Conservation (phyloP, 1,284 basidiomycete genomes). For the Microbotryum lychnidis-dioicae region DNA sequence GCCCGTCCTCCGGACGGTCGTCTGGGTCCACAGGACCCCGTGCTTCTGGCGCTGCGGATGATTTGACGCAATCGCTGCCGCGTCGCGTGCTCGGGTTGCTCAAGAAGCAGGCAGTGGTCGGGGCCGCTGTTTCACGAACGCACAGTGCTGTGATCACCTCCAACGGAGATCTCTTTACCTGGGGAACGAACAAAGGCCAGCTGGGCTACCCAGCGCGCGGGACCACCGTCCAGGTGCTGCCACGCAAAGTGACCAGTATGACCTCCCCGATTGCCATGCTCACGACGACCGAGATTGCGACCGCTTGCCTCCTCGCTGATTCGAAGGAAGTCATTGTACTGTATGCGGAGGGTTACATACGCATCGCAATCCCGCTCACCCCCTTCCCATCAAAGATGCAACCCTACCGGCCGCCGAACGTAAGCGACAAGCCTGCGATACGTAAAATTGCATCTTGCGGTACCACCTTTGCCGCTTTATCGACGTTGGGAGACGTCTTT, state of each 20-base stretch:
- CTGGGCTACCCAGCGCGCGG: constrained; percentile 56
- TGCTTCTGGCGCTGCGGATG: constrained; percentile 36
- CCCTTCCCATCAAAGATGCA: constrained; percentile 28
- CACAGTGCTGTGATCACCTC: constrained; percentile 85
- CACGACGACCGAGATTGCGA: constrained; percentile 50
- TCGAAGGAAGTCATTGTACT: constrained; percentile 73
- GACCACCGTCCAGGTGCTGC: constrained; percentile 68
- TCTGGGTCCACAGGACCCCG: constrained; percentile 28
- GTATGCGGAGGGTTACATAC: constrained; percentile 66
- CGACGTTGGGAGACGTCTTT: constrained; percentile 83
- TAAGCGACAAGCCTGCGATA: constrained; percentile 60
- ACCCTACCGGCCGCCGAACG: constrained; percentile 63
- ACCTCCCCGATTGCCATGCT: constrained; percentile 54
- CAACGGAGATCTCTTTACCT: constrained; percentile 70
- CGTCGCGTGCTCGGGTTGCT: constrained; percentile 67
- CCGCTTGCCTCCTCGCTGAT: constrained; percentile 61
- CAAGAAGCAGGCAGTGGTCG: constrained; percentile 69
- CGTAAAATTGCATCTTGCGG: constrained; percentile 74
- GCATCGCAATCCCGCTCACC: constrained; percentile 48
- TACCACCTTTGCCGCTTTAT: constrained; percentile 73
- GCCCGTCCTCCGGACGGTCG: constrained; percentile 32
- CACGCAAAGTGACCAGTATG: constrained; percentile 74
- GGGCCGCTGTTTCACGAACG: constrained; percentile 78
- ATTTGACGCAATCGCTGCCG: constrained; percentile 65
- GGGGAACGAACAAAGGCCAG: constrained; percentile 93